Conservation (phyloP, 331 rosid genomes). For the Pyrus hybrid region DNA sequence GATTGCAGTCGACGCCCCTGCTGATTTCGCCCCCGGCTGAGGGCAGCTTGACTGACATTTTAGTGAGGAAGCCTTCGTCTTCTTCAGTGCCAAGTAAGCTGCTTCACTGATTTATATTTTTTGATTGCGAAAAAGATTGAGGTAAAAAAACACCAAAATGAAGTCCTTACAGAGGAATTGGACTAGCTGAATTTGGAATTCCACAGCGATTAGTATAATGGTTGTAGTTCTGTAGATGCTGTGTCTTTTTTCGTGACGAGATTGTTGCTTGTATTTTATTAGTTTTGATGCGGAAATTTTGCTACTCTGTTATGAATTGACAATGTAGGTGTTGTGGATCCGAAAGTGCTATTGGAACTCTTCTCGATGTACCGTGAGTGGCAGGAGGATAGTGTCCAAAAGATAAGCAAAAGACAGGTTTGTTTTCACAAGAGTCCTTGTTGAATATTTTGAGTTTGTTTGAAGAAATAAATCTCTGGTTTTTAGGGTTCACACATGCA, state of each 20-base stretch:
- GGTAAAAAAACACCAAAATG: background rate
- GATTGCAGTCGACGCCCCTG: constrained; percentile 68
- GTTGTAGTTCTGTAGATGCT: background rate
- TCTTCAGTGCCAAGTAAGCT: constrained; percentile 53
- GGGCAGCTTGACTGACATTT: constrained; percentile 78
- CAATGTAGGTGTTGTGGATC: constrained; percentile 58
- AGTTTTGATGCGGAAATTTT: background rate
- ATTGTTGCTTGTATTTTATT: background rate
- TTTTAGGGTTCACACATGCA: background rate
- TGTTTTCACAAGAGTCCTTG: background rate
- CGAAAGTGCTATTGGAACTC: constrained; percentile 74
- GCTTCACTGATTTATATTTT: background rate
- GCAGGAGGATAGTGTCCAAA: constrained; percentile 62
- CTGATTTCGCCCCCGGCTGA: constrained; percentile 70
- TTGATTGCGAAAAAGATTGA: background rate
- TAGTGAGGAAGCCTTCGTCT: constrained; percentile 74
- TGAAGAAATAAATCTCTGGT: background rate
- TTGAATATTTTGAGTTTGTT: background rate
- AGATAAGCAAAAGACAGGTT: constrained; percentile 76
- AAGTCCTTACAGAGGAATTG: too few relatives aligned
- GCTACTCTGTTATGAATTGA: constrained; percentile 18
- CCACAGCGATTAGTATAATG: background rate
- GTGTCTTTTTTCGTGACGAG: background rate
- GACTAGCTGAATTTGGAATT: background rate
- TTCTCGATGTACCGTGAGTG: constrained; percentile 76